Evolutionary conservation across 2,329 filamentous ascomycete genomes (phyloP).

Genomic region (Fusarium incarnatum): DNA sequence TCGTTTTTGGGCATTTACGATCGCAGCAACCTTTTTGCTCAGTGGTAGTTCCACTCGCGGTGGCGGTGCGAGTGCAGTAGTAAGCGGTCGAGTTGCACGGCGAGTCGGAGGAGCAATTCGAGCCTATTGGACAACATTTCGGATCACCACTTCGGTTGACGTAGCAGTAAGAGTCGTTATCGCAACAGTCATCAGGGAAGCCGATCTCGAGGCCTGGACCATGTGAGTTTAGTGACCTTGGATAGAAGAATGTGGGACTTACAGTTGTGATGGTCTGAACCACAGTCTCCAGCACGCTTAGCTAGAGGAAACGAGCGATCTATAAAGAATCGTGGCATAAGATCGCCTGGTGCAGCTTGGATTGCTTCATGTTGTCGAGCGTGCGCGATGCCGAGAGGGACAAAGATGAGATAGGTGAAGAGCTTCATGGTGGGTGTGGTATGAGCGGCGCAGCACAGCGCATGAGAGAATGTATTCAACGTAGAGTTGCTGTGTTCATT

Average conservation of each 20-base stretch:
- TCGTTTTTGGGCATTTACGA: slow-evolving; percentile 55
- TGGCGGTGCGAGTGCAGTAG: slow-evolving; percentile 50
- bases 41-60: slow-evolving; percentile 46
- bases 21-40: slow-evolving; percentile 53
- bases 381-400: slow-evolving; percentile 27
- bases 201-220: slow-evolving; percentile 57
- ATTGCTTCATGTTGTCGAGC: slow-evolving; percentile 38
- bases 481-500: slow-evolving; percentile 12
- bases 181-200: slow-evolving; percentile 55
- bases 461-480: not conserved
- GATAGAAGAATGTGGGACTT: slow-evolving; percentile 26
- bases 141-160: slow-evolving; percentile 50
- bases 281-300: slow-evolving; percentile 47
- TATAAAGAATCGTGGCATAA: slow-evolving; percentile 49
- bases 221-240: not conserved
- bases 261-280: slow-evolving; percentile 49
- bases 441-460: not conserved
- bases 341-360: slow-evolving; percentile 42
- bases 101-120: slow-evolving; percentile 54
- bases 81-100: slow-evolving; percentile 51
- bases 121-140: slow-evolving; percentile 58
- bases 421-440: slow-evolving; percentile 36
- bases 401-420: slow-evolving; percentile 16
- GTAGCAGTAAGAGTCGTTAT: slow-evolving; percentile 60
- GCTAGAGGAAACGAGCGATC: slow-evolving; percentile 46